Base-by-base conservation (phyloP, 2,329 filamentous ascomycete genomes). In the Rhinocladiella similis region DNA sequence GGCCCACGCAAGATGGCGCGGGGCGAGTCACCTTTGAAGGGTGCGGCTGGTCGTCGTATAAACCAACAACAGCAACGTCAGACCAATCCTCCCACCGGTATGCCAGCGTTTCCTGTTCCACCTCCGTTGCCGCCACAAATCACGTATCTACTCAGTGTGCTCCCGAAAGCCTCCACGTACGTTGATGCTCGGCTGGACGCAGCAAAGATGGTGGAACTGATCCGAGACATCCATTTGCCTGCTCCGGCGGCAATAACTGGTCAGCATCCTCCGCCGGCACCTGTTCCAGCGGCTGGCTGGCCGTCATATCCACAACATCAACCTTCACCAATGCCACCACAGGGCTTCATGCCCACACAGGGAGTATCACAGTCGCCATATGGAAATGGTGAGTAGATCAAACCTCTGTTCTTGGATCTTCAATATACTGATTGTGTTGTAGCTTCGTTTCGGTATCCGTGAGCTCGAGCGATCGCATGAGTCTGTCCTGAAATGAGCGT, bases 11-110 rank as follows among this genome's bases (percentile, higher is more conserved):
- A 97, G 71, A 82, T 97, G 50, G 83, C 87, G 47, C 86, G 95
- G 43, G 92, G 88, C n/a, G 91, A 90, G 54, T 97, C 93, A 4
- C 94, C 95, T 0, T 80, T 97, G 36, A 99, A 97, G 71, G 91
- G 91, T 13, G 90, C 90, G 1, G 91, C 93, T 36, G 90, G 91
- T 22, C 87, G 92, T 54, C 87, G 92, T 35, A 80, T 95, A 19
- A 90, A 94, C 66, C 89, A 94, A 69, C 86, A 61, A 19, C 57
- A 57, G 25, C 60, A 57, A 48, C 56, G 46, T 67, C 66, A 42
- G 59, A 64, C 18, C 22, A 53, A 14, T 65, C 66, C 47, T 50
- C 56, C 65, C 7, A 65, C 67, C 3, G 69, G 72, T 46, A 69
- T 72, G 69, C 82, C 84, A 50, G 80, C 85, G 4, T 84, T 73